A percentile compares a stretch with the other conserved stretches of the same genome.
Evolutionary conservation across 2,329 filamentous ascomycete species (phyloP).

Genomic region (Arthrobotrys pseudoclavata): DNA sequence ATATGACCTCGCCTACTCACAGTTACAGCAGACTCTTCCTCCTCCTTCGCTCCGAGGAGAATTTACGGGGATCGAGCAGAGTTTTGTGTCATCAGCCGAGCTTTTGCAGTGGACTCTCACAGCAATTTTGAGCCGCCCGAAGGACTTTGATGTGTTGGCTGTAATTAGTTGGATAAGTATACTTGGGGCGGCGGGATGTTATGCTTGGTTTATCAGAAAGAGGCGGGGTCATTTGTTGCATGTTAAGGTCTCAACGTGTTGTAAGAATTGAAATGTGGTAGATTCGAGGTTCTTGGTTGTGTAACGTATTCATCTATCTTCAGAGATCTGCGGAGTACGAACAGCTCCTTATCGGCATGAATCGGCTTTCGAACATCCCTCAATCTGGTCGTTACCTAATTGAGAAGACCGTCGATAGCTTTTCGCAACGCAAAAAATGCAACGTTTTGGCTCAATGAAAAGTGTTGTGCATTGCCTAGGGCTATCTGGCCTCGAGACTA

Average conservation of each 20-base stretch:
- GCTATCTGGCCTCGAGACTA: too few species aligned
- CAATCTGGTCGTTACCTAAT: conserved; percentile 17
- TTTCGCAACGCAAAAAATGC: conserved; percentile 22
- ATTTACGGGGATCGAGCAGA: conserved; percentile 68
- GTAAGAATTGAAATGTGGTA: conserved; percentile 29
- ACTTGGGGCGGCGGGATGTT: conserved; percentile 64
- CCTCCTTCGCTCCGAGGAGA: conserved; percentile 65
- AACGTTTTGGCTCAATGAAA: not conserved
- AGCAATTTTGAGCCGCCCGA: conserved; percentile 65
- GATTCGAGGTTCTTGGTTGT: not conserved
- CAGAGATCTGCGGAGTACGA: not conserved
- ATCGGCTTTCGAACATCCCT: not conserved
- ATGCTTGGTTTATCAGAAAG: conserved; percentile 66
- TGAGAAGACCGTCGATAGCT: conserved; percentile 13
- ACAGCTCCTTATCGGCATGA: not conserved
- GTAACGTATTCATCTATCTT: not conserved
- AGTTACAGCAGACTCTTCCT: conserved; percentile 68
- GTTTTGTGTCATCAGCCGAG: conserved; percentile 67
- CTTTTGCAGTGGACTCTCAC: conserved; percentile 65
- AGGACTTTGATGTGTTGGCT: conserved; percentile 67
- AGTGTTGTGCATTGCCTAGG: not conserved
- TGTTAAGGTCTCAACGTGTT: conserved; percentile 46
- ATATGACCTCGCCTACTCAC: conserved; percentile 68
- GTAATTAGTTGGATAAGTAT: conserved; percentile 65
- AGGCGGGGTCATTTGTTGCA: conserved; percentile 67